A percentile compares a stretch with the other conserved stretches of the same genome.
Evolutionary conservation across 805 yeast genomes (phyloP).

Genomic region (Candida quercuum): DNA sequence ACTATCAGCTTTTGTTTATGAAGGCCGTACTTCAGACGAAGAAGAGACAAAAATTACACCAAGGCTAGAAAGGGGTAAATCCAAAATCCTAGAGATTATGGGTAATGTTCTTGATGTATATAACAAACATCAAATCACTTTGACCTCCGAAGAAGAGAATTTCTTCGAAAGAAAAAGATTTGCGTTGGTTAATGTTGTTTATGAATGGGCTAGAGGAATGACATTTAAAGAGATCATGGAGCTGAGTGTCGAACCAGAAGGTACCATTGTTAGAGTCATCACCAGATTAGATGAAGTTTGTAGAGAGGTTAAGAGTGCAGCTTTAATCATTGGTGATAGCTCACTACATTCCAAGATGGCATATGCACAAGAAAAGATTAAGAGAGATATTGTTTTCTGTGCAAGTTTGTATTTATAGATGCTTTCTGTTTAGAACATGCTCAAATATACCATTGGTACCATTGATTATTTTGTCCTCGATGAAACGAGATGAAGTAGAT

Average conservation of each 20-base stretch:
- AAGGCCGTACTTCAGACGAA: constrained; percentile 60
- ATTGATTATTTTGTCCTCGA: constrained; percentile 13
- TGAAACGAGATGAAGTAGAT: constrained; percentile 13
- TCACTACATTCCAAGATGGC: constrained; percentile 84
- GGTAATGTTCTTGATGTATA: constrained; percentile 56
- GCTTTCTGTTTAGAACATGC: constrained; percentile 7
- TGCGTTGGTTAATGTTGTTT: constrained; percentile 88
- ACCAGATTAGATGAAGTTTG: constrained; percentile 93
- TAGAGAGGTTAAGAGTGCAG: constrained; percentile 89
- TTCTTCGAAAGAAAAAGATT: constrained; percentile 82
- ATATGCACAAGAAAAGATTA: constrained; percentile 89
- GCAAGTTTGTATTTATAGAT: constrained; percentile 77
- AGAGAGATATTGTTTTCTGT: constrained; percentile 95
- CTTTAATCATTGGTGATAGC: constrained; percentile 91
- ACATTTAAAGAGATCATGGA: constrained; percentile 88
- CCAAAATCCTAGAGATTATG: constrained; percentile 66
- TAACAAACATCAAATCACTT: constrained; percentile 60
- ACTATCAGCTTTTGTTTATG: constrained; percentile 87
- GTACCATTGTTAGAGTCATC: constrained; percentile 93
- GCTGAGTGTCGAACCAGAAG: constrained; percentile 87
- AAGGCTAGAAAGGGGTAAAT: constrained; percentile 66
- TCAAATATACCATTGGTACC: constrained; percentile 17
- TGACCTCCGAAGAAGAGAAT: constrained; percentile 80
- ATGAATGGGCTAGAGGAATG: constrained; percentile 97
- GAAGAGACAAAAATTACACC: constrained; percentile 69